Evolutionary conservation across 176 grass and related monocot genomes (phyloP), one percentile per base, ranked within the genome.

Genomic region (Chloris gayana): DNA sequence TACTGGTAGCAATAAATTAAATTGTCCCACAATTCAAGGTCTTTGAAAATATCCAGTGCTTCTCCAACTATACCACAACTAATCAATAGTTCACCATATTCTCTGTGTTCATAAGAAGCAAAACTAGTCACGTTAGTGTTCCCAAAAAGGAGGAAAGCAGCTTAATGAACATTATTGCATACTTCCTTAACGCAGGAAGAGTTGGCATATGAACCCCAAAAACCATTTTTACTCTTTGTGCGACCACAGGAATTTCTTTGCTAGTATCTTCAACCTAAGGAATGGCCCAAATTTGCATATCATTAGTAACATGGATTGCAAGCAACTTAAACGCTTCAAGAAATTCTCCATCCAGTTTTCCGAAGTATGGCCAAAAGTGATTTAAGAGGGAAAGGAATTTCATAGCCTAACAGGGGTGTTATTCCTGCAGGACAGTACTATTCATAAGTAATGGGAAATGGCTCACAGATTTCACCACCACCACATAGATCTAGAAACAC

Each of bases 21-120:
- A 88, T 97, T 97, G 88, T 97, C 95, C 95, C 95, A 97, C 71
- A 97, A 89, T 91, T 97, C 95, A 44, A 94, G 89, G 83, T 97
- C 91, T 88, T 89, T 91, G 64, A 94, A 93, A 72, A 97, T 70
- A 77, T 87, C 80, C 44, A 97, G 73, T 14, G 95, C 91, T 87
- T 94, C 95, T 69, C 95, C 90, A 87, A 94, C 77, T 83, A 97
- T 67, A 73, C 95, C 89, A 94, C 95, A 97, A 82, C 91, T 92
- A 45, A 97, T 87, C 76, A 97, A 78, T 64, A 97, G 87, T 66
- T 97, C 95, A 19, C 95, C 84, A 38, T 94, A 92, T 90, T 97
- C 91, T 83, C 95, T 94, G 85, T 63, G 47, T 68, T 70, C 9
- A 77, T 13, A 84, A 51, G 53, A 2, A 83, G 47, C 32, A 79